Evolutionary conservation across 257 asterid species (phyloP), one percentile per base, ranked within the genome.

Genomic region (Henckelia pumila): DNA sequence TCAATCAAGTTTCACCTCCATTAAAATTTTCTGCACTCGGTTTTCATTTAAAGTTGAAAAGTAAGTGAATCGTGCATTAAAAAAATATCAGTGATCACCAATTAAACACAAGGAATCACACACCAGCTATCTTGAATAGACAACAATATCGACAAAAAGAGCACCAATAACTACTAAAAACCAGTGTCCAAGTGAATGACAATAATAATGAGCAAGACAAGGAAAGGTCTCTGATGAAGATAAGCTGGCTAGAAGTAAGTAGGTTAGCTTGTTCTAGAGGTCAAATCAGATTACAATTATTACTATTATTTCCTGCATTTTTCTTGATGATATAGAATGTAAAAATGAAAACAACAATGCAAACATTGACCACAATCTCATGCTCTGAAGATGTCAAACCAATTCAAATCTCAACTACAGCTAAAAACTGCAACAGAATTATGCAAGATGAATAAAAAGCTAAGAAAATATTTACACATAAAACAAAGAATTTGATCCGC

Each of bases 371-470:
- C 52, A 44, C 21, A 24, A 17, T 52, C 17, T 66, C 57, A 32
- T 49, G 68, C 13, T 2, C 32, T 55, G 13, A 28, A 30, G 66
- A 64, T 49, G 56, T 61, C n/a, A 59, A 64, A n/a, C 33, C 24
- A 44, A 52, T 19, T 24, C 21, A 30, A 44, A 37, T 62, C 22
- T 59, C 50, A 55, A 70, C 33, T 28, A 44, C 40, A 35, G 59
- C 59, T 40, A 58, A 29, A 33, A 68, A 66, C 30, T 60, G 63
- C 52, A 37, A 37, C 23, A 68, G 52, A 68, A 53, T 23, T 53
- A 61, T 14, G 6, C 16, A 2, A 7, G 63, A 68, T 53, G 55
- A 56, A 23, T 16, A 66, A 21, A 7, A 49, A 3, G n/a, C n/a
- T n/a, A n/a, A 33, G 55, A 30, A 5, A 58, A 56, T 47, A 50